Percentiles rank a stretch among this genome's conserved stretches.
phyloP scores from a whole-genome alignment of 2,329 filamentous ascomycete species.

The Metarhizium brunneum region DNA sequence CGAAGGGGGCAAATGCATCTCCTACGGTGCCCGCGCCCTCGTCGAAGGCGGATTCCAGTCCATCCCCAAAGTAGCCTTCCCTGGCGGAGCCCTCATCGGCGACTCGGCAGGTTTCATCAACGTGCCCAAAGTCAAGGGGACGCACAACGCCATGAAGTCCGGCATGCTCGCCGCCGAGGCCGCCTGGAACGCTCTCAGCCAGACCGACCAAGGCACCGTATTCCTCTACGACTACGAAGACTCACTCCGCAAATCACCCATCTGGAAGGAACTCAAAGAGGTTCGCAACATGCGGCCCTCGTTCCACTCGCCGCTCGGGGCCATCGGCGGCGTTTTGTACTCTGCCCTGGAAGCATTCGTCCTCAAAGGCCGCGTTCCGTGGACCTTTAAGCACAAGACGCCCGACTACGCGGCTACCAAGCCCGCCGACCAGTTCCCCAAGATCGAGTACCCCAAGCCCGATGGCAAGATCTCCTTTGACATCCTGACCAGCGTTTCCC shows the following conservation, averaged over 20 bases:
- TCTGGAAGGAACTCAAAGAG: constrained; percentile 91
- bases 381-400: constrained; percentile 81
- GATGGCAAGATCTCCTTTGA: constrained; percentile 94
- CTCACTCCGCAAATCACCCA: constrained; percentile 70
- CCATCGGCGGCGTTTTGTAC: constrained; percentile 86
- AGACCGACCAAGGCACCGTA: constrained; percentile 55
- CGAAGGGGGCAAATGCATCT: constrained; percentile 96
- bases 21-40: constrained; percentile 84
- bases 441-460: constrained; percentile 95
- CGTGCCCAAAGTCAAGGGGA: constrained; percentile 96
- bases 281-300: constrained; percentile 97
- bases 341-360: constrained; percentile 87
- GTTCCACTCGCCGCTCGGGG: constrained; percentile 77
- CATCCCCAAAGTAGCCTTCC: constrained; percentile 94
- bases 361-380: constrained; percentile 75
- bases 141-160: constrained; percentile 94
- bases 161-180: constrained; percentile 95
- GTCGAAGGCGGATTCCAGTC: constrained; percentile 96
- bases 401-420: constrained; percentile 74
- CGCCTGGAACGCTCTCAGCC: constrained; percentile 64
- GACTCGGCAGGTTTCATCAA: constrained; percentile 97
- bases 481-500: constrained; percentile 87
- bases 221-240: constrained; percentile 96
- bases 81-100: constrained; percentile 88
- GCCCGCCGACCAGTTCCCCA: constrained; percentile 65